Percentiles rank a stretch among this genome's conserved stretches.
These are phyloP conservation scores for Aureococcus anophagefferens DNA, from an alignment of 108 stramenopile species.

Conservation along the genomic window DNA sequence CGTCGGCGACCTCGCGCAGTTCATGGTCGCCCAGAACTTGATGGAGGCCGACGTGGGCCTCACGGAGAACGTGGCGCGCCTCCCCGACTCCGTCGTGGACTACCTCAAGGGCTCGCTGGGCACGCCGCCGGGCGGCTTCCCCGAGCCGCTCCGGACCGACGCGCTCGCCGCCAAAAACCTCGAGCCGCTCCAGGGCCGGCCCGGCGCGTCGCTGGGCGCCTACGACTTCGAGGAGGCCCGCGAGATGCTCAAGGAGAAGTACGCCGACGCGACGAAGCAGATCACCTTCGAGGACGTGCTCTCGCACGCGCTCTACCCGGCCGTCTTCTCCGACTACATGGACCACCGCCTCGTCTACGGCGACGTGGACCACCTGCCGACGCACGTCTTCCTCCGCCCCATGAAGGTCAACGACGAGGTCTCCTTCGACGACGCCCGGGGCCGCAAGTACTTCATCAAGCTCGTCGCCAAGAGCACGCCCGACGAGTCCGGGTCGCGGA, in stretches of 20 bases:
- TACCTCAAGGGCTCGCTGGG: constrained; percentile 84
- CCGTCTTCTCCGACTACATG: constrained; percentile 76
- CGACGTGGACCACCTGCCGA: constrained; percentile 64
- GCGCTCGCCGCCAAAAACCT: constrained; percentile 72
- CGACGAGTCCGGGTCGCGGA: constrained; percentile 53
- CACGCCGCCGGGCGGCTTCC: constrained; percentile 88
- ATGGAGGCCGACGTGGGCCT: constrained; percentile 76
- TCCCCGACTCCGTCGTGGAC: constrained; percentile 82
- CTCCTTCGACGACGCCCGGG: constrained; percentile 56
- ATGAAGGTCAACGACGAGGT: constrained; percentile 84
- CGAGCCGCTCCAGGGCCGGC: constrained; percentile 77
- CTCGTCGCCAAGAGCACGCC: constrained; percentile 52
- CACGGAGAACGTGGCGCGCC: constrained; percentile 68
- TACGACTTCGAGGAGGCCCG: constrained; percentile 64
- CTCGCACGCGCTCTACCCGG: constrained; percentile 81
- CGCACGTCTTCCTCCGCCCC: constrained; percentile 78
- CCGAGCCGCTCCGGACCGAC: constrained; percentile 72
- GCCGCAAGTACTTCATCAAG: constrained; percentile 71
- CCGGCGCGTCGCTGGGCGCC: constrained; percentile 78
- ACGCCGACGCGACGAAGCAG: constrained; percentile 30
- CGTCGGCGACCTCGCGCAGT: constrained; percentile 91
- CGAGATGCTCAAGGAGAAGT: constrained; percentile 60
- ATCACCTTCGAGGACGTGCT: constrained; percentile 78
- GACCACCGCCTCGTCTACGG: constrained; percentile 58
- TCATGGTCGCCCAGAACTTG: constrained; percentile 82